Evolutionary conservation across 169 alveolate species (phyloP), one percentile per base, ranked within the genome.

Genomic region (Cyclospora cayetanensis): DNA sequence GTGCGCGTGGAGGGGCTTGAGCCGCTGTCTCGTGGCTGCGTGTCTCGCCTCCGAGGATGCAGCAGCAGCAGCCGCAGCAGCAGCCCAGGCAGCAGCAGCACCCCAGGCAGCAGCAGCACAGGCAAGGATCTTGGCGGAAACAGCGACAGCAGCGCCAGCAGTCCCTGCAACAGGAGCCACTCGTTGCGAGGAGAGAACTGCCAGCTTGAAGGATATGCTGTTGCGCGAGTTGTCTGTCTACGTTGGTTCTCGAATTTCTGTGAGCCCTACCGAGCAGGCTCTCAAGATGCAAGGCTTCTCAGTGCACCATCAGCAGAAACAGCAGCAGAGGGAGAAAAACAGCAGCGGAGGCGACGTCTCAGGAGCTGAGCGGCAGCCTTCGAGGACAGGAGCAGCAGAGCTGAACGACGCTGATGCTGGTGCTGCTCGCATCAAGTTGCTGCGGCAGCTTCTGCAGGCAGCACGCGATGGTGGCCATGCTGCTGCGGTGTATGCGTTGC

Each of bases 401-500:
- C 60, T 53, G 42, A 65, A 31, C 35, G 93, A 89, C 35, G 55
- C 66, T 27, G 89, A 50, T 29, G 83, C 65, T 20, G 93, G 70
- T 9, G 35, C 37, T 29, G 83, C 89, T 29, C 76, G 93, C 31
- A 4, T 43, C n/a, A 72, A 42, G 90, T 65, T 89, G 68, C 90
- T 89, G 84, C 89, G 82, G 39, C 90, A 74, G 74, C 90, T 89
- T 1, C 72, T 89, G 34, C 65, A 53, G 60, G 4, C 72, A 89
- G 90, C 93, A 37, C 84, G 42, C 53, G 90, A 42, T 53, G 87
- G 39, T 20, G 76, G 89, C 5, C 89, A 89, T 68, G 22, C 83
- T 63, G 93, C 80, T 34, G 90, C 46, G 22, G 93, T 63, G 90
- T 89, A 82, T 52, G 89, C 89, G 20, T 39, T 80, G 89, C 89